phyloP scores from a whole-genome alignment of 768 basidiomycete genomes.

The Kwoniella mangroviensis region DNA sequence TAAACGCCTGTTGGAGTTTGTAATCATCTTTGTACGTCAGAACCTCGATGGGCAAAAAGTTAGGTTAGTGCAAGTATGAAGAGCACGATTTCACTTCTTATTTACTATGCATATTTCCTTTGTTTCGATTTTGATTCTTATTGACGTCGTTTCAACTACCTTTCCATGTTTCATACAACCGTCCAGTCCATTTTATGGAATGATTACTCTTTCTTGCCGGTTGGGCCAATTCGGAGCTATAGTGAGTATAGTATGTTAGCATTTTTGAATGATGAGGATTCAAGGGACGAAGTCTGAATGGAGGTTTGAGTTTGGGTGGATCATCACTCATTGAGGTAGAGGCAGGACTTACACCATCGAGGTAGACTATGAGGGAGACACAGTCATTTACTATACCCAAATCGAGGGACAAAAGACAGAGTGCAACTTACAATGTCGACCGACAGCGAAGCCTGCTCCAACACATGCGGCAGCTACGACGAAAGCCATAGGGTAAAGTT shows the following conservation, averaged over 20 bases:
- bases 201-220: slow-evolving; percentile 25
- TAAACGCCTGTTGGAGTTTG: no score
- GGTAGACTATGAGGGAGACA: slow-evolving; percentile 38
- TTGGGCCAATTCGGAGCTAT: slow-evolving; percentile 43
- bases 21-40: no score
- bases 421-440: slow-evolving; percentile 38
- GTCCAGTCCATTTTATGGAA: background rate
- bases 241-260: slow-evolving; percentile 9
- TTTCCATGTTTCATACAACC: background rate
- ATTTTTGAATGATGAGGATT: background rate
- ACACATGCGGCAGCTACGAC: slow-evolving; percentile 52
- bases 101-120: slow-evolving; percentile 4
- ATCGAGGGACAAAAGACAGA: slow-evolving; percentile 2
- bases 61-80: background rate
- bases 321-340: background rate
- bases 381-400: slow-evolving; percentile 4
- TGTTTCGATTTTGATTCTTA: no score
- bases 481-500: slow-evolving; percentile 57
- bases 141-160: background rate
- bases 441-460: slow-evolving; percentile 49
- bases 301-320: background rate
- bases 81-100: background rate
- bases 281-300: no score
- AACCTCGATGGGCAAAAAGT: no score
- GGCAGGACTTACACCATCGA: slow-evolving; percentile 46